A percentile compares a stretch with the other conserved stretches of the same genome.
Conservation (phyloP, 225 moss, liverwort and hornwort species). For the Bryoerythrophyllum caledonicum region DNA sequence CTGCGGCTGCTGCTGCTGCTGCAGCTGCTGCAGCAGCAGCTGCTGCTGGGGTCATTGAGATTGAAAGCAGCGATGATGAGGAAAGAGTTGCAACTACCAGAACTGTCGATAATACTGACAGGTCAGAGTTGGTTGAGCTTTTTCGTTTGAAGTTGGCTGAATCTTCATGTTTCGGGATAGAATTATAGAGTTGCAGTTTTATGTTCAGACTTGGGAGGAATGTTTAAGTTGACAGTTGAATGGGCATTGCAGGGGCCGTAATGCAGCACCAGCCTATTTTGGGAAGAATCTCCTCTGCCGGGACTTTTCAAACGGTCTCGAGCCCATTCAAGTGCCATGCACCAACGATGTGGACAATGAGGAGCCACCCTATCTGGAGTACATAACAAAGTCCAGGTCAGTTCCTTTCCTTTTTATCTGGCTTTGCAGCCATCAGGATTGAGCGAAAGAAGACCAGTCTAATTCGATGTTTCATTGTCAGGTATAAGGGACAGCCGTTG, state of each 20-base stretch:
- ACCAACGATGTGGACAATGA: slow-evolving; percentile 95
- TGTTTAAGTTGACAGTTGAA: slow-evolving; percentile 14
- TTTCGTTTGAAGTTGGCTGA: neutral
- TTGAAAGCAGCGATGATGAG: slow-evolving; percentile 51
- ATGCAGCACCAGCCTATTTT: slow-evolving; percentile 36
- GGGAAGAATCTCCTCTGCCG: slow-evolving; percentile 73
- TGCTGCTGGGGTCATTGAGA: slow-evolving; percentile 14
- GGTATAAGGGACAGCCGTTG: slow-evolving; percentile 59
- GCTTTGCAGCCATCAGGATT: slow-evolving; percentile 7
- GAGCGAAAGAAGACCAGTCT: neutral
- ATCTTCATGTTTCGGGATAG: too few species aligned
- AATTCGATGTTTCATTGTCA: slow-evolving; percentile 20
- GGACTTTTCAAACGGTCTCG: slow-evolving; percentile 73
- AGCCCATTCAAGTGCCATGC: slow-evolving; percentile 72
- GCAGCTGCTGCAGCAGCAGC: too few species aligned
- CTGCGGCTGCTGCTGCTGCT: neutral
- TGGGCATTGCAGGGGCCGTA: slow-evolving; percentile 32
- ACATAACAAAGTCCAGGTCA: slow-evolving; percentile 59
- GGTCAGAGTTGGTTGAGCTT: slow-evolving; percentile 25
- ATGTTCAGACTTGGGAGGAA: neutral
- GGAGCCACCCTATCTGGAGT: slow-evolving; percentile 61
- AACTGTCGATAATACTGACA: slow-evolving; percentile 20
- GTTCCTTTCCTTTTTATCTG: neutral
- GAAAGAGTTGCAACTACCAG: slow-evolving; percentile 10
- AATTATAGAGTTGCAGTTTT: too few species aligned